Percentiles rank a stretch among this genome's conserved stretches.
Evolutionary conservation across 345 rosid genomes (phyloP).

Genomic region (Zanthoxylum bungeanum): DNA sequence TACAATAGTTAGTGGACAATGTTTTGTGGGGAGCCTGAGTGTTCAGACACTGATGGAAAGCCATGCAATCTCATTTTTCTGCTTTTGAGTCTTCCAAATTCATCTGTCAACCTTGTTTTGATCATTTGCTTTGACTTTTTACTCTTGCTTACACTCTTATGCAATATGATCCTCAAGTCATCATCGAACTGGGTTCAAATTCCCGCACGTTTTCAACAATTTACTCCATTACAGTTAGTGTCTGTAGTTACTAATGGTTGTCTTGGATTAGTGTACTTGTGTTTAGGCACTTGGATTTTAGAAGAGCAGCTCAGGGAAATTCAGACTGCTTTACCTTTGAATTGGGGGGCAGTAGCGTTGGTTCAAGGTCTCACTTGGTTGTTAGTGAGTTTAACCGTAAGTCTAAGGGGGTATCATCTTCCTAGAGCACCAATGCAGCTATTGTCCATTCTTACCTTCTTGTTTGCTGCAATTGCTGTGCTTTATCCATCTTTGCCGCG

Average conservation of each 20-base stretch:
- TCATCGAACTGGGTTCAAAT: slow-evolving; percentile 25
- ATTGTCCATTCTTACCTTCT: slow-evolving; percentile 47
- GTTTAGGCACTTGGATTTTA: slow-evolving; percentile 55
- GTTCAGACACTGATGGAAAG: too few relatives aligned
- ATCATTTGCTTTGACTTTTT: slow-evolving; percentile 44
- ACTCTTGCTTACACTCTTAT: slow-evolving; percentile 43
- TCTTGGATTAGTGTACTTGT: slow-evolving; percentile 53
- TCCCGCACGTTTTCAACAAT: slow-evolving; percentile 21
- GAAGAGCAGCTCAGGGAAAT: slow-evolving; percentile 45
- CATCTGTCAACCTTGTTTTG: slow-evolving; percentile 47
- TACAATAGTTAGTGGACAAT: too few relatives aligned
- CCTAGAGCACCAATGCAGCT: slow-evolving; percentile 35
- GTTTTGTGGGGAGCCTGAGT: neutral
- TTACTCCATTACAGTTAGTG: slow-evolving; percentile 36
- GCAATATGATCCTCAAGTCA: slow-evolving; percentile 43
- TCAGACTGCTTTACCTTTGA: slow-evolving; percentile 39
- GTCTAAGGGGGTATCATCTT: slow-evolving; percentile 34
- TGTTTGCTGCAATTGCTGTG: slow-evolving; percentile 41
- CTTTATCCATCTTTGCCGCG: slow-evolving; percentile 36
- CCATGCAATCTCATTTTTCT: neutral
- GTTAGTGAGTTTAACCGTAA: slow-evolving; percentile 42
- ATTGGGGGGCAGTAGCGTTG: slow-evolving; percentile 41
- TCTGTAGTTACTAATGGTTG: slow-evolving; percentile 56
- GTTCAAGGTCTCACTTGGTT: slow-evolving; percentile 69
- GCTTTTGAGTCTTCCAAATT: slow-evolving; percentile 31